phyloP scores from a whole-genome alignment of 495 filamentous ascomycete genomes.

The Podospora tetraspora region DNA sequence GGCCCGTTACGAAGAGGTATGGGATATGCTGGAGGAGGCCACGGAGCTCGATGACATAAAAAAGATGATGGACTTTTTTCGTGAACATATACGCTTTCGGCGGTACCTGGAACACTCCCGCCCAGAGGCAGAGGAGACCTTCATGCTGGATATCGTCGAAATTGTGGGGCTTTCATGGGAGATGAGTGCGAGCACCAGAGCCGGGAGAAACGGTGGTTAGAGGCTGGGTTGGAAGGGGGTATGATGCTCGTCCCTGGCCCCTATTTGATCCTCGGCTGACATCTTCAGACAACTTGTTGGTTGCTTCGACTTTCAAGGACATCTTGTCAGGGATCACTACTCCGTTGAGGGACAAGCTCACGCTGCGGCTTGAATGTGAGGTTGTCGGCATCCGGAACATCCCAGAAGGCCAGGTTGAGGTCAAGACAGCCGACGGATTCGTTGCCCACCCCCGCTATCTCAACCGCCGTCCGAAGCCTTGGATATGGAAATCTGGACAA shows the following conservation, averaged over 20 bases:
- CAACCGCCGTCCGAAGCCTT: too few species aligned
- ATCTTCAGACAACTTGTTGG: neutral
- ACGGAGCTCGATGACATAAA: neutral
- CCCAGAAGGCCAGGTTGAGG: too few species aligned
- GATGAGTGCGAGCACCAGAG: neutral
- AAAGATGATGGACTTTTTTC: neutral
- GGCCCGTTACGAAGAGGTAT: neutral
- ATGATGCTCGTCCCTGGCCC: neutral
- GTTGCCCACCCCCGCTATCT: too few species aligned
- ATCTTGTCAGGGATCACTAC: neutral
- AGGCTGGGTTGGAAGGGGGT: neutral
- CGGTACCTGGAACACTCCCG: too few species aligned
- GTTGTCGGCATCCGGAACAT: too few species aligned
- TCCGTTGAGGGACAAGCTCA: too few species aligned
- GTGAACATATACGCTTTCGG: neutral
- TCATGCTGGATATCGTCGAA: neutral
- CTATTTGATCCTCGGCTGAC: neutral
- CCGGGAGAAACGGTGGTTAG: neutral
- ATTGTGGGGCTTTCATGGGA: neutral
- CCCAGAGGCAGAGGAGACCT: too few species aligned
- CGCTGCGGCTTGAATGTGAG: too few species aligned
- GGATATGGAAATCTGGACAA: too few species aligned
- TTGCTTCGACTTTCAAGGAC: neutral
- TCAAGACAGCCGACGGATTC: too few species aligned
- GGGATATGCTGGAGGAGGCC: neutral